phyloP scores from a whole-genome alignment of 2,329 filamentous ascomycete genomes.

The Byssochlamys sp. region DNA sequence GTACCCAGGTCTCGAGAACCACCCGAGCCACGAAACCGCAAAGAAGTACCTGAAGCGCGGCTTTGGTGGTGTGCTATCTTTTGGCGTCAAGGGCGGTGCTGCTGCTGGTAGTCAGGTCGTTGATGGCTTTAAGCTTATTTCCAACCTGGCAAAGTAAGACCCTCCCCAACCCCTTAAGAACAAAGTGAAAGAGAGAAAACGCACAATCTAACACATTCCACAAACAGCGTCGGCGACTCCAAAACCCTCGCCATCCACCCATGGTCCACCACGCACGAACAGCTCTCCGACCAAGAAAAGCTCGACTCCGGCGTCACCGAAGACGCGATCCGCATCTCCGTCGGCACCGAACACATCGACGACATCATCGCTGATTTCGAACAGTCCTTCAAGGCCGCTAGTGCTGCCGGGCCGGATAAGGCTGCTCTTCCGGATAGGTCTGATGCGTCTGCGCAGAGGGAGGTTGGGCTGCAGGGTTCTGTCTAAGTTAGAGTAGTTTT shows the following conservation, averaged over 20 bases:
- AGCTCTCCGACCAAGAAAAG: conserved; percentile 75
- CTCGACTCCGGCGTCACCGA: conserved; percentile 69
- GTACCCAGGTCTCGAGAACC: conserved; percentile 78
- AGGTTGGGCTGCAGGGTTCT: conserved; percentile 3
- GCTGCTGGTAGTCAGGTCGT: conserved; percentile 78
- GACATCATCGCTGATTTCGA: conserved; percentile 94
- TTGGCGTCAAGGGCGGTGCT: conserved; percentile 83
- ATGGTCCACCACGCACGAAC: conserved; percentile 90
- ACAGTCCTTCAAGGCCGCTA: conserved; percentile 64
- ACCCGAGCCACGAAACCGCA: conserved; percentile 67
- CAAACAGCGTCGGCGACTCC: conserved; percentile 67
- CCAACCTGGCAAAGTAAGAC: conserved; percentile 74
- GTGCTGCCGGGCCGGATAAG: conserved; percentile 10
- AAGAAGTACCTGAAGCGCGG: conserved; percentile 80
- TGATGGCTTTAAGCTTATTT: conserved; percentile 88
- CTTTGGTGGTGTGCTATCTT: conserved; percentile 82
- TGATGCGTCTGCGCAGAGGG: neutral
- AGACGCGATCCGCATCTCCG: conserved; percentile 88
- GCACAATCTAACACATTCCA: neutral
- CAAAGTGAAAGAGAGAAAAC: neutral
- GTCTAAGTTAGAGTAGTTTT: neutral
- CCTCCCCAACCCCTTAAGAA: neutral
- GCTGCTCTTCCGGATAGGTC: conserved; percentile 3
- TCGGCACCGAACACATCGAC: conserved; percentile 92
- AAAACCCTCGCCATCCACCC: conserved; percentile 94